phyloP scores from a whole-genome alignment of 2,329 filamentous ascomycete genomes.

The Blastomyces gilchristii region DNA sequence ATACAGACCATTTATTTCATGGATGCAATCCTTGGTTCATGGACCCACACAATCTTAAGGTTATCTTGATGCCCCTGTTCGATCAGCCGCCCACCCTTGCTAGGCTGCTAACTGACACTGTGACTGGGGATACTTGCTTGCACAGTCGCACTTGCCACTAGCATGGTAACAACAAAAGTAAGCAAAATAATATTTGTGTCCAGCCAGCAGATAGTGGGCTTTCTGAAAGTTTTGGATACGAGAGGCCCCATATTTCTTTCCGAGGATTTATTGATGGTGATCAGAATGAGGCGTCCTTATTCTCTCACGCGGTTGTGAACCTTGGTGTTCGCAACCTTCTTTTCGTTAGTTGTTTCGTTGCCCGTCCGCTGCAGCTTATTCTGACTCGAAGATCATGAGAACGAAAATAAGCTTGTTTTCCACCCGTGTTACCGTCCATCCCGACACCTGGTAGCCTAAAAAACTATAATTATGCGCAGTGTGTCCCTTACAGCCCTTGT shows the following conservation, averaged over 20 bases:
- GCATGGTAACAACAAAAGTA: not conserved
- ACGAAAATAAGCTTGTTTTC: slow-evolving; percentile 7
- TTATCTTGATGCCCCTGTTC: slow-evolving; percentile 8
- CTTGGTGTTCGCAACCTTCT: not conserved
- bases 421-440: slow-evolving; percentile 4
- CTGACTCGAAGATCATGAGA: not conserved
- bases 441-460: not conserved
- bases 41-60: slow-evolving; percentile 4
- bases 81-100: slow-evolving; percentile 5
- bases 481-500: not conserved
- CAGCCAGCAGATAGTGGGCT: not conserved
- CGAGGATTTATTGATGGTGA: not conserved
- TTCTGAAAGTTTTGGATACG: not conserved
- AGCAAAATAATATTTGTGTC: not conserved
- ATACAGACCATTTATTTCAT: not conserved
- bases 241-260: not conserved
- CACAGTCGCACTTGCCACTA: not conserved
- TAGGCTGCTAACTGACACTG: not conserved
- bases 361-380: not conserved
- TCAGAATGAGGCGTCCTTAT: not conserved
- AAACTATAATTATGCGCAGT: slow-evolving; percentile 1
- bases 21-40: slow-evolving; percentile 1
- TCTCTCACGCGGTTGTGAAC: not conserved
- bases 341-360: not conserved
- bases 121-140: not conserved